phyloP scores from a whole-genome alignment of 2,329 filamentous ascomycete genomes.

The Penicillium vulpinum region DNA sequence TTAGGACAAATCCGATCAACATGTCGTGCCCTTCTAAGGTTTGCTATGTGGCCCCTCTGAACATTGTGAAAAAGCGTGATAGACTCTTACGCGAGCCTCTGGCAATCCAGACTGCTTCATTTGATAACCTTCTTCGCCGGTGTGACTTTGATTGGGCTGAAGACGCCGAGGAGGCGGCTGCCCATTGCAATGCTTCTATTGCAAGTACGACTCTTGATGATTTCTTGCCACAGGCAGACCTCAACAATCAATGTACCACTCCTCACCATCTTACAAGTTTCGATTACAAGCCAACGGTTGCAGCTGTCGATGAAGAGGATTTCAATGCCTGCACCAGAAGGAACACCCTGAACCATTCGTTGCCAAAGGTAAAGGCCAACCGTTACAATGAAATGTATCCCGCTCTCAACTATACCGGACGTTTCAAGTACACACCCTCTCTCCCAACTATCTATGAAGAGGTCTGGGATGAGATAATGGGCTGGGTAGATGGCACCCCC shows the following conservation, averaged over 20 bases:
- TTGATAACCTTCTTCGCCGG: neutral
- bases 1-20: neutral
- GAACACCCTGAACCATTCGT: no score
- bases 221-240: no score
- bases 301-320: no score
- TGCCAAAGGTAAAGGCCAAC: no score
- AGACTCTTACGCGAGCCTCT: neutral
- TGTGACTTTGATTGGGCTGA: slow-evolving; percentile 12
- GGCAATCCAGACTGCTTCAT: neutral
- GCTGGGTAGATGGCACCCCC: neutral
- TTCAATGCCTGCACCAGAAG: no score
- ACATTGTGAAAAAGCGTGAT: no score
- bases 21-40: neutral
- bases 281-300: no score
- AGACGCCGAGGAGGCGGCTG: neutral
- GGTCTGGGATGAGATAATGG: neutral
- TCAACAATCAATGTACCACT: no score
- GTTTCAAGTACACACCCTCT: neutral
- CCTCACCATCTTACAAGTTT: no score
- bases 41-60: neutral
- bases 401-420: no score
- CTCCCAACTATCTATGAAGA: neutral
- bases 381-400: neutral
- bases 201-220: neutral
- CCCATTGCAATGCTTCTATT: no score